phyloP scores from a whole-genome alignment of 768 basidiomycete species.

The Tylopilus rubrobrunneus region DNA sequence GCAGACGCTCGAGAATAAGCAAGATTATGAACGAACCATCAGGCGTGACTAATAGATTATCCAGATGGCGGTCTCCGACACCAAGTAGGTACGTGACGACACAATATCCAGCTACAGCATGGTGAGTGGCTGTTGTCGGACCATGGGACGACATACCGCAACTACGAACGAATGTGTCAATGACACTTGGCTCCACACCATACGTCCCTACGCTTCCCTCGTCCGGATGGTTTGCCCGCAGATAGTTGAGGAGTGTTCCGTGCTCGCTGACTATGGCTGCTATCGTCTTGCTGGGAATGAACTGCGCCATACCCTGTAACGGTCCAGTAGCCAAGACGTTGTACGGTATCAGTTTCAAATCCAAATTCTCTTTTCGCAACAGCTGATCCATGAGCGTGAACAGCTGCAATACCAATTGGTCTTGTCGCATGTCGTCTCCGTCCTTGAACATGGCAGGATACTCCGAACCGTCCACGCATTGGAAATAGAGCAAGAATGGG shows the following conservation, averaged over 20 bases:
- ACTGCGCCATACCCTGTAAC: conserved; percentile 93
- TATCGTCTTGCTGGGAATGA: conserved; percentile 93
- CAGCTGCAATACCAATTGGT: conserved; percentile 97
- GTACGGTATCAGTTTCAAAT: conserved; percentile 87
- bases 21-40: conserved; percentile 55
- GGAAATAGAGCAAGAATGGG: conserved; percentile 88
- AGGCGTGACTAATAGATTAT: conserved; percentile 88
- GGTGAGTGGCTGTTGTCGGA: conserved; percentile 10
- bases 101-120: conserved; percentile 83
- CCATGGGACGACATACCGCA: conserved; percentile 63
- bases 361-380: conserved; percentile 90
- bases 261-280: conserved; percentile 93
- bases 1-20: neutral
- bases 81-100: conserved; percentile 95
- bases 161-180: conserved; percentile 95
- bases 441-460: conserved; percentile 98
- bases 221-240: conserved; percentile 84
- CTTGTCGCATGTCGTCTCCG: conserved; percentile 97
- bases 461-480: conserved; percentile 77
- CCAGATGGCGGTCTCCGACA: conserved; percentile 95
- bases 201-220: conserved; percentile 93
- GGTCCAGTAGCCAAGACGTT: conserved; percentile 91
- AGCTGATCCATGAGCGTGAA: conserved; percentile 97
- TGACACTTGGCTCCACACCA: conserved; percentile 90
- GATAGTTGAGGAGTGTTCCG: conserved; percentile 81